Percentiles rank a stretch among this genome's conserved stretches.
phyloP scores from a whole-genome alignment of 495 filamentous ascomycete species.

The Apodospora peruviana region DNA sequence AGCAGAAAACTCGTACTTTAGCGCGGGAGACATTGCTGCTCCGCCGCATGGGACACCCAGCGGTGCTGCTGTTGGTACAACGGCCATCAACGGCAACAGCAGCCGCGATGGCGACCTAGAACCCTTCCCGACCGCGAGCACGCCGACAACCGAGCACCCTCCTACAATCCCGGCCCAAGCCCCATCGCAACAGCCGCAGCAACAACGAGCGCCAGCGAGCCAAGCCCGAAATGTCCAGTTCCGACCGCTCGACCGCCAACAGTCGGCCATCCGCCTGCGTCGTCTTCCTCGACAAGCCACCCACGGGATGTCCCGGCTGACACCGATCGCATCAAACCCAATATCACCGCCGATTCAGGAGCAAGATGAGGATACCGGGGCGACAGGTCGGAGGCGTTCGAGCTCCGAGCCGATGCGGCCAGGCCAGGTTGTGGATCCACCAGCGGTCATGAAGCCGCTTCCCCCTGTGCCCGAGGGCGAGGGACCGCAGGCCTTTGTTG shows the following conservation, averaged over 20 bases:
- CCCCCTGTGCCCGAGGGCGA: conserved; percentile 1
- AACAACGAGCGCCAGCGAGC: neutral
- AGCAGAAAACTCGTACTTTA: too few species aligned
- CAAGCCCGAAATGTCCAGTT: conserved; percentile 3
- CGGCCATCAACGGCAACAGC: neutral
- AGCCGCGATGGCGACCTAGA: neutral
- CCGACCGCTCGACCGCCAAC: conserved; percentile 6
- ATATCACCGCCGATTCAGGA: neutral
- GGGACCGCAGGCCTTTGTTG: neutral
- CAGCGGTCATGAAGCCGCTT: neutral
- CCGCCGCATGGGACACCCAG: neutral
- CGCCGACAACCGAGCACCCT: neutral
- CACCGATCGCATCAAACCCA: neutral
- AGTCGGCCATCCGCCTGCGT: conserved; percentile 11
- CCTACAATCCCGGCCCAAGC: neutral
- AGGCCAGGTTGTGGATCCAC: neutral
- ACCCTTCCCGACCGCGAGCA: neutral
- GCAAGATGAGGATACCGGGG: neutral
- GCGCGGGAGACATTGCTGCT: neutral
- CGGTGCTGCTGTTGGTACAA: neutral
- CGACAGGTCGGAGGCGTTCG: neutral
- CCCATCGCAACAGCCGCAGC: neutral
- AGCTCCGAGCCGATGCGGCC: conserved; percentile 5
- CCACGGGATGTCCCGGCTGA: neutral
- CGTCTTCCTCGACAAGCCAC: conserved; percentile 1